Percentiles rank a stretch among this genome's conserved stretches.
Conservation (phyloP, 129 eudicot genomes). For the Kitagawia praeruptora region DNA sequence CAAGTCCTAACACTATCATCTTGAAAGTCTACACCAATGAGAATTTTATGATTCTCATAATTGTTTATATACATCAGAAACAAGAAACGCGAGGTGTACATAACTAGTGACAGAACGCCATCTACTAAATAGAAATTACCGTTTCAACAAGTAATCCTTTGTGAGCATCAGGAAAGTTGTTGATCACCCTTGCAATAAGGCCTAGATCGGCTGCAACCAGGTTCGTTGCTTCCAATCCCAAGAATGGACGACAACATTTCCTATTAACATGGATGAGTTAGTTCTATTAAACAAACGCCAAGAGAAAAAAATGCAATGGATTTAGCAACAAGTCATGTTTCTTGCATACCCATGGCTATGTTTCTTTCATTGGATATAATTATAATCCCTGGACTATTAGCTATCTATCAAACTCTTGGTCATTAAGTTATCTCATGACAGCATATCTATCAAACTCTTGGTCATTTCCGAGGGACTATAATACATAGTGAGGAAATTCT, state of each 20-base stretch:
- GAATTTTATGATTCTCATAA: not conserved
- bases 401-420: too few relatives aligned
- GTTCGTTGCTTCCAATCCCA: not conserved
- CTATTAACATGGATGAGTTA: not conserved
- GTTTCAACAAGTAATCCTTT: not conserved
- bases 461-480: too few relatives aligned
- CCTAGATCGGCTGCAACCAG: not conserved
- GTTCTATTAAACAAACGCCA: not conserved
- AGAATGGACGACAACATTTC: not conserved
- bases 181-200: not conserved
- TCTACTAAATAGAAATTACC: not conserved
- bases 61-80: not conserved
- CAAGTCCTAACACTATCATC: too few relatives aligned
- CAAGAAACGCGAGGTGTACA: too few relatives aligned
- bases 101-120: too few relatives aligned
- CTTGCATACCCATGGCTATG: not conserved
- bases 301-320: too few relatives aligned
- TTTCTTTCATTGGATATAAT: too few relatives aligned
- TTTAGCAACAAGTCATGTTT: too few relatives aligned
- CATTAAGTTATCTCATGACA: too few relatives aligned
- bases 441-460: too few relatives aligned
- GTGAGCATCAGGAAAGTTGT: not conserved
- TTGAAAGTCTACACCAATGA: too few relatives aligned
- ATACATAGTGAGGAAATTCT: not conserved
- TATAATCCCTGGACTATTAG: too few relatives aligned